Evolutionary conservation across 2,329 filamentous ascomycete species (phyloP).

Genomic region (Ampelomyces quisqualis): DNA sequence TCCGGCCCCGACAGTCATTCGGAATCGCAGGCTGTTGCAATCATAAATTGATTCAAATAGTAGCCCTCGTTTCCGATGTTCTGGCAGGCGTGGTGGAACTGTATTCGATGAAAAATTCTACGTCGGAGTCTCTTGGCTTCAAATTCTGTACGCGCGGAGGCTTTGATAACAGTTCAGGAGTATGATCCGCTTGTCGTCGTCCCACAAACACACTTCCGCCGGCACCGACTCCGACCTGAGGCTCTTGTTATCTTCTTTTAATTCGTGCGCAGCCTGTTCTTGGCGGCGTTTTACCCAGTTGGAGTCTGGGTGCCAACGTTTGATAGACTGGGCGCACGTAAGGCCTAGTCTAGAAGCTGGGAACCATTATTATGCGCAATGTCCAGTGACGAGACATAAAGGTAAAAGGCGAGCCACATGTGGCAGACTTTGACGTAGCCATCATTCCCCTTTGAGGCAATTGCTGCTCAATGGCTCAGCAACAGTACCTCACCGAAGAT

Average conservation of each 20-base stretch:
- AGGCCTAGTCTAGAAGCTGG: too few relatives aligned
- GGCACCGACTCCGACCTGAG: slow-evolving; percentile 24
- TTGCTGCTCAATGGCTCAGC: slow-evolving; percentile 22
- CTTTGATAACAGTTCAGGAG: background rate
- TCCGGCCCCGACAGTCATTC: too few relatives aligned
- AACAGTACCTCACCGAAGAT: slow-evolving; percentile 43
- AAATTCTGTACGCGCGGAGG: background rate
- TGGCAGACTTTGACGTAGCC: slow-evolving; percentile 5
- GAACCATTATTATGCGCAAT: slow-evolving; percentile 8
- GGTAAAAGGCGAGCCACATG: slow-evolving; percentile 14
- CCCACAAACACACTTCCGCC: slow-evolving; percentile 7
- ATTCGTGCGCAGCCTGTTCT: slow-evolving; percentile 12
- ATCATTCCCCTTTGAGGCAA: slow-evolving; percentile 1
- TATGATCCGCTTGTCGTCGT: slow-evolving; percentile 17
- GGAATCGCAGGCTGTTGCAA: too few relatives aligned
- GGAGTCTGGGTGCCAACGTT: slow-evolving; percentile 7
- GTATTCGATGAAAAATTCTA: too few relatives aligned
- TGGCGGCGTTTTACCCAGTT: slow-evolving; percentile 9
- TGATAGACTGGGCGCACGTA: slow-evolving; percentile 33
- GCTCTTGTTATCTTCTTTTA: slow-evolving; percentile 28
- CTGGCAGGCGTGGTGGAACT: too few relatives aligned
- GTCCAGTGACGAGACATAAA: slow-evolving; percentile 8
- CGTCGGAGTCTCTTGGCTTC: slow-evolving; percentile 10
- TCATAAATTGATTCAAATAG: too few relatives aligned
- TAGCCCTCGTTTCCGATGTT: too few relatives aligned